Conservation (phyloP, 2,329 filamentous ascomycete species). For the Biscogniauxia marginata region DNA sequence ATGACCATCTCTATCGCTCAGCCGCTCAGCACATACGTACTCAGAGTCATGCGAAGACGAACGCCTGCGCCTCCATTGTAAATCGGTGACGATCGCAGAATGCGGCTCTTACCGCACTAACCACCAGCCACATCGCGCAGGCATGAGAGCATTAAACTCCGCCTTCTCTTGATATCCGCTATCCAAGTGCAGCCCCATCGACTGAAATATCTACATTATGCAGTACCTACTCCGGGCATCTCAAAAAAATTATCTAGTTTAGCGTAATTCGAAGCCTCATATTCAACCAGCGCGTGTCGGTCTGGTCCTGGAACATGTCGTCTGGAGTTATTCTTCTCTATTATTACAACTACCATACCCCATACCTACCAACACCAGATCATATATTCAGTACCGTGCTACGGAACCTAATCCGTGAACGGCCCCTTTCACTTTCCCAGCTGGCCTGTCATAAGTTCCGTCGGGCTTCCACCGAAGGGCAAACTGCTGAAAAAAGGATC, state of each 20-base stretch:
- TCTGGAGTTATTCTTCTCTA: background rate
- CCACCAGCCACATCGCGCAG: no score
- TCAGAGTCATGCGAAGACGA: background rate
- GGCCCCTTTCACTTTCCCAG: conserved; percentile 21
- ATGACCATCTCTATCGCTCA: background rate
- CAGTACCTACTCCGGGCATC: no score
- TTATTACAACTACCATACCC: background rate
- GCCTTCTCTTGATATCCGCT: no score
- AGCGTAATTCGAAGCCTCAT: no score
- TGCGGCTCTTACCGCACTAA: background rate
- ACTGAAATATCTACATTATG: no score
- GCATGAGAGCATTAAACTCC: no score
- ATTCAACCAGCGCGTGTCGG: background rate
- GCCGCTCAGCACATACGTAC: background rate
- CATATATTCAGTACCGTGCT: conserved; percentile 4
- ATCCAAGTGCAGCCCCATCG: no score
- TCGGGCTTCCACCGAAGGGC: conserved; percentile 14
- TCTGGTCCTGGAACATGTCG: background rate
- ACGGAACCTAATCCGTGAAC: conserved; percentile 6
- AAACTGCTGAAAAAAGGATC: conserved; percentile 6
- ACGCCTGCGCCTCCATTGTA: background rate
- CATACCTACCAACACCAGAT: background rate
- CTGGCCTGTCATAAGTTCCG: conserved; percentile 19
- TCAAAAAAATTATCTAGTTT: no score
- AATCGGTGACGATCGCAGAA: background rate